Conservation (phyloP, 805 yeast genomes). For the Saccharomycopsis olivae region DNA sequence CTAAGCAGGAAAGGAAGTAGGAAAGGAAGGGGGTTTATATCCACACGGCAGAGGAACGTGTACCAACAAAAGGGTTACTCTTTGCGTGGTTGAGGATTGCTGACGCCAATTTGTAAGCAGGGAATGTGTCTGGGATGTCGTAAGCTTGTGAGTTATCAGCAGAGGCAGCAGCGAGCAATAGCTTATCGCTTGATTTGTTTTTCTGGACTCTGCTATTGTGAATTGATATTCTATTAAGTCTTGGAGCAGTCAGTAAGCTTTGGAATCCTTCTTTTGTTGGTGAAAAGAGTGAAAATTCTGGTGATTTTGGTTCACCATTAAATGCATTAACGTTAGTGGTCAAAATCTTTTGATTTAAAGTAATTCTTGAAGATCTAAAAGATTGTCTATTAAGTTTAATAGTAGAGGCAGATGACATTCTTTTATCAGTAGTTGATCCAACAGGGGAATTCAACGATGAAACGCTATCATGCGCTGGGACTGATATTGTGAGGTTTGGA, state of each 20-base stretch:
- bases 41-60: no score
- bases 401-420: constrained; percentile 16
- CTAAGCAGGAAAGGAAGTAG: no score
- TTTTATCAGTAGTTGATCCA: background rate
- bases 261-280: constrained; percentile 11
- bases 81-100: constrained; percentile 1
- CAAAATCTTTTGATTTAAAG: constrained; percentile 7
- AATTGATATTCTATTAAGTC: constrained; percentile 1
- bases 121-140: background rate
- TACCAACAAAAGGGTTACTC: no score
- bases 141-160: background rate
- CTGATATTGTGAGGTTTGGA: background rate
- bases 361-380: constrained; percentile 13
- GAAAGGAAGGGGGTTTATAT: no score
- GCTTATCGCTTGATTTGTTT: no score
- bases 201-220: background rate
- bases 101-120: background rate
- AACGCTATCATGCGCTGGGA: background rate
- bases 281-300: constrained; percentile 15
- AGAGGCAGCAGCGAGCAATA: no score
- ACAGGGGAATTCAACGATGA: no score
- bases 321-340: background rate
- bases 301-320: constrained; percentile 2
- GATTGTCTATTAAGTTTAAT: constrained; percentile 8
- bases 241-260: background rate